Evolutionary conservation across 192 early-diverging fungal genomes (phyloP), one percentile per base, ranked within the genome.

Genomic region (Radiomyces spectabilis): DNA sequence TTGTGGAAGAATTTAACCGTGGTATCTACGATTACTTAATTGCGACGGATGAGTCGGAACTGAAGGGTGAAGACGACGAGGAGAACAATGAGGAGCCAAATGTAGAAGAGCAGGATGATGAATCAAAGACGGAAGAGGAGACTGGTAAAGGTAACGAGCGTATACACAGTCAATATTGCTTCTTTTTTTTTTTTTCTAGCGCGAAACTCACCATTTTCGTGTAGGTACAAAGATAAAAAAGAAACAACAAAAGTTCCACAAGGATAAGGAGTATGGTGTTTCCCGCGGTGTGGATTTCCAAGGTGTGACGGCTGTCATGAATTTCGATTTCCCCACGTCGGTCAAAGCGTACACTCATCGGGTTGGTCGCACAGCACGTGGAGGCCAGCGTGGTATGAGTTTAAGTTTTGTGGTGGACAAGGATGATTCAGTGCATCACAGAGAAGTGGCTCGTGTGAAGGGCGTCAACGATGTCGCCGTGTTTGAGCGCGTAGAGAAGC

Each of bases 201-300:
- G n/a, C n/a, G n/a, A n/a, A n/a, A n/a, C n/a, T n/a, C n/a, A n/a
- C n/a, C n/a, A 19, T 51, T 26, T 51, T 6, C 10, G 13, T 35
- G 26, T 41, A 47, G 16, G 51, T 5, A 66, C 47, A 33, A 76
- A 73, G 38, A 63, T 41, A 13, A 69, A 69, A 32, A 74, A 69
- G 44, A 78, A 77, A 63, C 39, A 47, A 45, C 69, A 72, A 33
- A 63, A 72, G 53, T 49, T 73, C 33, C 69, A 75, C 24, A 66
- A 78, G 25, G 91, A 95, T 66, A 77, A 80, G 33, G 95, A 96
- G 62, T 96, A 96, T 63, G 95, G 95, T 21, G 91, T 97, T 18
- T 87, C 94, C 6, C 87, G 96, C 35, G 96, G 96, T 24, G 85
- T 99, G 32, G 96, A 99, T 68, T 99, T 99, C 68, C 80, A 91